Evolutionary conservation across 768 basidiomycete species (phyloP).

Genomic region (Lentinula guzmanii): DNA sequence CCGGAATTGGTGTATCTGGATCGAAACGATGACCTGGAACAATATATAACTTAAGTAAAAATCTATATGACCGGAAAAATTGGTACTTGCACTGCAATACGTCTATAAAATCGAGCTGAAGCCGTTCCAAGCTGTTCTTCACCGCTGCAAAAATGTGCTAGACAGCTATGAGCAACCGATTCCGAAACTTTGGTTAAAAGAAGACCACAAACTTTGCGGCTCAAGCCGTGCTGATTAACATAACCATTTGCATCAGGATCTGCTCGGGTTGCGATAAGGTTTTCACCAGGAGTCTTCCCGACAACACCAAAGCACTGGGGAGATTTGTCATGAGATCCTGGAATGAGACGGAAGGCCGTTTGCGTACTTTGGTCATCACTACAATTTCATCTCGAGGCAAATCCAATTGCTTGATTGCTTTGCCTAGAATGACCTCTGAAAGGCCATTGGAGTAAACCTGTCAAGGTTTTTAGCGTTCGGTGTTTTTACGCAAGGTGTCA

Average conservation of each 20-base stretch:
- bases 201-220: conserved; percentile 29
- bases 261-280: conserved; percentile 6
- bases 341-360: background rate
- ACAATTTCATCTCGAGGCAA: conserved; percentile 47
- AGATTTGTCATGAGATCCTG: background rate
- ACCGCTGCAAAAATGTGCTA: conserved; percentile 72
- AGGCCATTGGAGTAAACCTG: conserved; percentile 34
- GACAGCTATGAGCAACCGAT: conserved; percentile 11
- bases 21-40: conserved; percentile 49
- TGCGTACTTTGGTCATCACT: conserved; percentile 40
- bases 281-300: background rate
- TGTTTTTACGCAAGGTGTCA: conserved; percentile 9
- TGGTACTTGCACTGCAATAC: conserved; percentile 54
- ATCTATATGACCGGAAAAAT: background rate
- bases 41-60: background rate
- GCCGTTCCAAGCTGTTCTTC: conserved; percentile 53
- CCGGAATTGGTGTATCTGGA: conserved; percentile 50
- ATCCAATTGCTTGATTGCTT: conserved; percentile 37
- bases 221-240: conserved; percentile 46
- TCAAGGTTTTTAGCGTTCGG: conserved; percentile 18
- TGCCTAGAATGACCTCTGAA: conserved; percentile 42
- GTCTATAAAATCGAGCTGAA: conserved; percentile 75
- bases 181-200: background rate
- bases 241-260: conserved; percentile 37
- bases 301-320: background rate